These are phyloP conservation scores for Apiotrichum porosum DNA, from an alignment of 1,284 basidiomycete genomes.

Conservation along the genomic window DNA sequence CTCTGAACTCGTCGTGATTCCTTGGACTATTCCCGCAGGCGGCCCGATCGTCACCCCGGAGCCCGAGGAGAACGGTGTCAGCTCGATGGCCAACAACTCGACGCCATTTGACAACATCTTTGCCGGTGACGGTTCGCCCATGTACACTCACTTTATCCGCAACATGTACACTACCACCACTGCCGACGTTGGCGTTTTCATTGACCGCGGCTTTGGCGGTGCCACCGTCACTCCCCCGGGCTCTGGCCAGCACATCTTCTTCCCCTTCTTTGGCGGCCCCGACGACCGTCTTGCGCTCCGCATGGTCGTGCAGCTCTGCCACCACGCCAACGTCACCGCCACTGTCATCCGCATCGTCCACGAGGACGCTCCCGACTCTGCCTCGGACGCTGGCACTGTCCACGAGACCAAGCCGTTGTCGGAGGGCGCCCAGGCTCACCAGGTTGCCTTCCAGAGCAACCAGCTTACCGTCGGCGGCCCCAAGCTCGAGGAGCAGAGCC, in stretches of 20 bases:
- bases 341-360: constrained; percentile 61
- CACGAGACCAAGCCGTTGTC: constrained; percentile 15
- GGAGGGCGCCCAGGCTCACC: constrained; percentile 36
- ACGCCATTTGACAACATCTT: constrained; percentile 44
- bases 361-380: constrained; percentile 14
- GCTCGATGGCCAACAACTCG: too few species aligned
- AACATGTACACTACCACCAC: constrained; percentile 62
- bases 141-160: constrained; percentile 74
- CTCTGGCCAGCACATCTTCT: constrained; percentile 62
- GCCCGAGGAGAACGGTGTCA: too few species aligned
- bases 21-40: constrained; percentile 58
- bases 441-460: constrained; percentile 40
- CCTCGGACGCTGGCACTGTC: constrained; percentile 50
- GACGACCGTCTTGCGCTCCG: constrained; percentile 80
- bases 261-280: constrained; percentile 87
- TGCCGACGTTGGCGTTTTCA: constrained; percentile 72
- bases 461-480: constrained; percentile 40
- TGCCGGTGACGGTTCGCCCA: constrained; percentile 44
- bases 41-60: constrained; percentile 46
- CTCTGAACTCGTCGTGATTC: constrained; percentile 73
- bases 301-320: constrained; percentile 72
- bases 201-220: constrained; percentile 60
- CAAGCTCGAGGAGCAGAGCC: constrained; percentile 29
- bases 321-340: constrained; percentile 59
- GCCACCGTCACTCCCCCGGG: constrained; percentile 30